These are phyloP conservation scores for Phyllostachys edulis DNA, from an alignment of 176 grass and related monocot species.

Conservation along the genomic window DNA sequence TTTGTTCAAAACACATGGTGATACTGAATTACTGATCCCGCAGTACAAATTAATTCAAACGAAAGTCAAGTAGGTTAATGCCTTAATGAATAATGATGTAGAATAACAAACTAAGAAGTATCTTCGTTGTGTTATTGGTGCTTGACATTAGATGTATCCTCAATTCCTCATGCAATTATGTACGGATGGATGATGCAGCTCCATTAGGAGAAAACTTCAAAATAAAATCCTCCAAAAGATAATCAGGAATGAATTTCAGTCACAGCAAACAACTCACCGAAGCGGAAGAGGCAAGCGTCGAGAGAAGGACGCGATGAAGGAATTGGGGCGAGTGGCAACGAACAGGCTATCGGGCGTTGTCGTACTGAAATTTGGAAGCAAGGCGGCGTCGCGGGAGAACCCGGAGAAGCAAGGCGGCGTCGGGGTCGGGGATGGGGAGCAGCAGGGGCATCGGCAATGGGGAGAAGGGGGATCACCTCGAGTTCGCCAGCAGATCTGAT, in stretches of 20 bases:
- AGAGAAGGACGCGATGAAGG: rapidly evolving
- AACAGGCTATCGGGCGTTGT: too few relatives aligned
- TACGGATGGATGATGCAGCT: constrained; percentile 3
- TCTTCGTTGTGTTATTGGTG: background rate
- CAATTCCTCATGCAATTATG: background rate
- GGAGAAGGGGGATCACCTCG: too few relatives aligned
- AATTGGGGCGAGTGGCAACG: rapidly evolving
- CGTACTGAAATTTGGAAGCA: too few relatives aligned
- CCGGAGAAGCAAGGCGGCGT: too few relatives aligned
- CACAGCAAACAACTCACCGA: too few relatives aligned
- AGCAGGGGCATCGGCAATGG: too few relatives aligned
- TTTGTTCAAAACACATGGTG: constrained; percentile 1
- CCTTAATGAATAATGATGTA: background rate
- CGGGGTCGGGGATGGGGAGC: too few relatives aligned
- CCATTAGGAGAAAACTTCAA: background rate
- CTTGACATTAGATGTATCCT: background rate
- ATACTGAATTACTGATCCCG: too few relatives aligned
- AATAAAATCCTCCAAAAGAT: background rate
- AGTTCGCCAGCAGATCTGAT: too few relatives aligned
- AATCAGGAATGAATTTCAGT: constrained; percentile 7
- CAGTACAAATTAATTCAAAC: background rate
- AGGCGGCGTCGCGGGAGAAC: too few relatives aligned
- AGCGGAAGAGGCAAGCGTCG: too few relatives aligned
- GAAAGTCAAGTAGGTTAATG: background rate
- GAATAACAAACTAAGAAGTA: background rate